phyloP scores from a whole-genome alignment of 2,329 filamentous ascomycete species.

The Fusarium pseudocircinatum region DNA sequence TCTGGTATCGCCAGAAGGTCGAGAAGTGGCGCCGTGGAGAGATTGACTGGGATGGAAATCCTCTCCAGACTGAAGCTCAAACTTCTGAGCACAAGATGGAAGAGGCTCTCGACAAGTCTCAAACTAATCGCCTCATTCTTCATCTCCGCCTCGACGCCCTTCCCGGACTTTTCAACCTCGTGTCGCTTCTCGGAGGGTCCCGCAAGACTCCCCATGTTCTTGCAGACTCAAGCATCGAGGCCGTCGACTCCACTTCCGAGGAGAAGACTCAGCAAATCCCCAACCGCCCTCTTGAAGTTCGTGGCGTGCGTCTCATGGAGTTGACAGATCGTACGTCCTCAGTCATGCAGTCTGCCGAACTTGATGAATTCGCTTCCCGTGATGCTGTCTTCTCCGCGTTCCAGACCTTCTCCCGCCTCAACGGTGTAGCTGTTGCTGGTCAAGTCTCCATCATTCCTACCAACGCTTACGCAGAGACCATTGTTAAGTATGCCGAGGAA shows the following conservation, averaged over 20 bases:
- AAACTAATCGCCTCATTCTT: slow-evolving; percentile 39
- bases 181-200: slow-evolving; percentile 40
- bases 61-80: slow-evolving; percentile 40
- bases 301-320: slow-evolving; percentile 86
- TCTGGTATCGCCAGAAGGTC: slow-evolving; percentile 64
- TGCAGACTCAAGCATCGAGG: slow-evolving; percentile 6
- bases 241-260: neutral
- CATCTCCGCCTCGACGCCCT: slow-evolving; percentile 45
- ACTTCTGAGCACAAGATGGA: slow-evolving; percentile 42
- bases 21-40: slow-evolving; percentile 77
- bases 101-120: slow-evolving; percentile 40
- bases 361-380: slow-evolving; percentile 74
- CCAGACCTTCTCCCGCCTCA: slow-evolving; percentile 84
- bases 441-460: slow-evolving; percentile 84
- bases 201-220: slow-evolving; percentile 5
- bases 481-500: slow-evolving; percentile 75
- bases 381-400: slow-evolving; percentile 94
- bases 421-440: slow-evolving; percentile 84
- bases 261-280: neutral
- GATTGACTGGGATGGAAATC: slow-evolving; percentile 80
- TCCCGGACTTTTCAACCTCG: slow-evolving; percentile 44
- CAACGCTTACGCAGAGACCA: slow-evolving; percentile 79
- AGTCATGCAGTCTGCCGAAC: slow-evolving; percentile 91
- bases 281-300: slow-evolving; percentile 49
- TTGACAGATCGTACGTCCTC: slow-evolving; percentile 93